These are phyloP conservation scores for Kluyveromyces starmeri DNA, from an alignment of 805 yeast species.

Conservation along the genomic window DNA sequence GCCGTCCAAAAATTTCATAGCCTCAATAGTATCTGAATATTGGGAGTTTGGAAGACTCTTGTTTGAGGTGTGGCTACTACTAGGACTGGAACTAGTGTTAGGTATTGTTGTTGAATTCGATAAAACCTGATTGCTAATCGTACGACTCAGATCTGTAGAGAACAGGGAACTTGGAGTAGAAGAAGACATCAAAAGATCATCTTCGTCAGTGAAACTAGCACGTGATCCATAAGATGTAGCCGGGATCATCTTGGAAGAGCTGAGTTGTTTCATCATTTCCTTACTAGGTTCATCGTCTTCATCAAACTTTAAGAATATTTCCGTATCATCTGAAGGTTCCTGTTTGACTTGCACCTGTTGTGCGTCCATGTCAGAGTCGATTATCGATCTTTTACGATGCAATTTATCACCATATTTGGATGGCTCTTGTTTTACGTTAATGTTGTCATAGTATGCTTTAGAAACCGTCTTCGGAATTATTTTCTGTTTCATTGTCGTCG, in stretches of 20 bases:
- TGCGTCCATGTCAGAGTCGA: not conserved
- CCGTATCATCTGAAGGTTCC: slow-evolving; percentile 6
- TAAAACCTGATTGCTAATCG: slow-evolving; percentile 7
- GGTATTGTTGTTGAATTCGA: slow-evolving; percentile 2
- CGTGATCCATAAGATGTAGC: slow-evolving; percentile 5
- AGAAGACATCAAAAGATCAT: slow-evolving; percentile 17
- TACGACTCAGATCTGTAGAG: slow-evolving; percentile 15
- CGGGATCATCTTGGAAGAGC: not conserved
- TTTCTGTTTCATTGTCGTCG: not conserved
- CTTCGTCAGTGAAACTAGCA: slow-evolving; percentile 18
- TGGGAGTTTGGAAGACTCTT: slow-evolving; percentile 5
- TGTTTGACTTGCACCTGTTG: not conserved
- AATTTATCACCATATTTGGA: not conserved
- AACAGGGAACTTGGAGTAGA: slow-evolving; percentile 22
- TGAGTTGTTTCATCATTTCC: not conserved
- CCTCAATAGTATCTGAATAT: slow-evolving; percentile 6
- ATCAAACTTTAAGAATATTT: slow-evolving; percentile 20
- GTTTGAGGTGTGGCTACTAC: slow-evolving; percentile 2
- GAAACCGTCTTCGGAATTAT: not conserved
- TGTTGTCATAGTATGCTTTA: not conserved
- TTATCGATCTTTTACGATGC: slow-evolving; percentile 1
- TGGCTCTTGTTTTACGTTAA: not conserved
- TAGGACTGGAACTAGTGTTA: slow-evolving; percentile 4
- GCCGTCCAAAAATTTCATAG: slow-evolving; percentile 15
- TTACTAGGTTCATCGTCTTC: slow-evolving; percentile 15